Conservation (phyloP, 1,139 yeast species). For the Pichia sp. region DNA sequence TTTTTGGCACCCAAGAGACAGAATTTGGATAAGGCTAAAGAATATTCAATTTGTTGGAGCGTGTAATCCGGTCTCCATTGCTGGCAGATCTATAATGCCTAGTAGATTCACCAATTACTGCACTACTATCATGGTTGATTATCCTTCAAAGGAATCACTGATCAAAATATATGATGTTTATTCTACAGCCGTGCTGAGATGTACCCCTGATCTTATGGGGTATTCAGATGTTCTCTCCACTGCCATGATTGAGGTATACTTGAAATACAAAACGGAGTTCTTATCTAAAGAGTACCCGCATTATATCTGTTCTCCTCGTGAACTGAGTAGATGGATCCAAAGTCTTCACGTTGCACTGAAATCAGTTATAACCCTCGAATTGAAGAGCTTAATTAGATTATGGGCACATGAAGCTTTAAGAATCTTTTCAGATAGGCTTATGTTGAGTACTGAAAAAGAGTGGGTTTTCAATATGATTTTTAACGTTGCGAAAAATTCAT, state of each 20-base stretch:
- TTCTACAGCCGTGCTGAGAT: constrained; percentile 48
- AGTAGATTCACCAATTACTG: constrained; percentile 65
- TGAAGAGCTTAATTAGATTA: constrained; percentile 40
- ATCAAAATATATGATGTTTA: constrained; percentile 59
- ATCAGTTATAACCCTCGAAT: constrained; percentile 18
- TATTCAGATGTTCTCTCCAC: constrained; percentile 44
- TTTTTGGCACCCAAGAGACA: constrained; percentile 59
- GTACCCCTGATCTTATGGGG: constrained; percentile 55
- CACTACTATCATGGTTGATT: constrained; percentile 65
- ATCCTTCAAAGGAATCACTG: constrained; percentile 64
- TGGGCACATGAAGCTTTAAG: constrained; percentile 84
- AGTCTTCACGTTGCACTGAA: constrained; percentile 61
- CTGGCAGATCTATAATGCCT: constrained; percentile 57
- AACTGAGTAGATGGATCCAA: constrained; percentile 78
- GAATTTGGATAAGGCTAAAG: constrained; percentile 59
- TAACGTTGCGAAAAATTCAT: constrained; percentile 30
- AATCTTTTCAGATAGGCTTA: constrained; percentile 67
- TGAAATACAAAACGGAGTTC: constrained; percentile 34
- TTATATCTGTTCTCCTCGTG: constrained; percentile 84
- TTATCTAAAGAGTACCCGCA: constrained; percentile 36
- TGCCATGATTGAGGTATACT: constrained; percentile 64
- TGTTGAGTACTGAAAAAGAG: constrained; percentile 35
- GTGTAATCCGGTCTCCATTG: constrained; percentile 82
- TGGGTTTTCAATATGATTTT: constrained; percentile 44
- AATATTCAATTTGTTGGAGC: constrained; percentile 87